These are phyloP conservation scores for Ustilago xerochloae DNA, from an alignment of 1,284 basidiomycete genomes.

Conservation along the genomic window DNA sequence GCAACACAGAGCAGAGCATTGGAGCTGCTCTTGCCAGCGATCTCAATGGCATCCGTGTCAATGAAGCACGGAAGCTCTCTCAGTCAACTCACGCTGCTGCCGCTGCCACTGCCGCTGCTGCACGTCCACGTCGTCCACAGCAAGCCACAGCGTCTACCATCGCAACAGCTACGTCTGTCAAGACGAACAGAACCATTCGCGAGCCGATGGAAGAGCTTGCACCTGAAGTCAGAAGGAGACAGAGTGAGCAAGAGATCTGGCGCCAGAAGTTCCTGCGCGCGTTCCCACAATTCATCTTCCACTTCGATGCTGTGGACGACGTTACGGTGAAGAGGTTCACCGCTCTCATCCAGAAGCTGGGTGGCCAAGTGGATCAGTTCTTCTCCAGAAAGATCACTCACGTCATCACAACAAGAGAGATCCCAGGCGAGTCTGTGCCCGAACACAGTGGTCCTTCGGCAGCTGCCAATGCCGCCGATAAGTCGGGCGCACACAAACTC, in stretches of 20 bases:
- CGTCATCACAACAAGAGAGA: slow-evolving; percentile 58
- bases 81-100: slow-evolving; percentile 12
- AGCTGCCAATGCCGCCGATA: slow-evolving; percentile 5
- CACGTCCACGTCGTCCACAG: slow-evolving; percentile 17
- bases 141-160: slow-evolving; percentile 4
- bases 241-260: slow-evolving; percentile 53
- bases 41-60: slow-evolving; percentile 43
- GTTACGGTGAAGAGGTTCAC: slow-evolving; percentile 35
- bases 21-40: slow-evolving; percentile 41
- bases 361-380: slow-evolving; percentile 64
- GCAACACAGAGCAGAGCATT: slow-evolving; percentile 43
- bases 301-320: slow-evolving; percentile 63
- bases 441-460: slow-evolving; percentile 4
- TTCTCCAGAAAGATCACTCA: slow-evolving; percentile 65
- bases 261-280: slow-evolving; percentile 54
- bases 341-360: slow-evolving; percentile 53
- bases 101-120: not conserved
- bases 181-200: slow-evolving; percentile 57
- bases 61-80: slow-evolving; percentile 21
- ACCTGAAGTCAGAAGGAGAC: slow-evolving; percentile 45
- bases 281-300: slow-evolving; percentile 65
- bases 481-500: slow-evolving; percentile 23
- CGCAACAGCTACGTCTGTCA: slow-evolving; percentile 25
- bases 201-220: slow-evolving; percentile 55
- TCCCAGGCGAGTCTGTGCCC: slow-evolving; percentile 25